phyloP scores from a whole-genome alignment of 2,329 filamentous ascomycete genomes.

The Colletotrichum coccodes region DNA sequence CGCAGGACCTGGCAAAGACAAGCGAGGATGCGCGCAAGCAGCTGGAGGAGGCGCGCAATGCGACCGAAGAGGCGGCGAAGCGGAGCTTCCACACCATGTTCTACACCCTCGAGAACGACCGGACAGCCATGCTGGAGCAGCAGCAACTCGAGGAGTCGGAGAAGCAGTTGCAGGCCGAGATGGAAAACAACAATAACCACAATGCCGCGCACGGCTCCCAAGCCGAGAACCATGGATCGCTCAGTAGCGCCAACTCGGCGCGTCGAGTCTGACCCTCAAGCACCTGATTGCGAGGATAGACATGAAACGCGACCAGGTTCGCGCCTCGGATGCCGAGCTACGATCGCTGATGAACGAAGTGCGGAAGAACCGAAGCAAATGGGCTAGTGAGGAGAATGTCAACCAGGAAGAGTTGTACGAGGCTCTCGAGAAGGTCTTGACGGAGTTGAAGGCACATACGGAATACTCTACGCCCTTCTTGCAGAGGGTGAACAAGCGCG shows the following conservation, averaged over 20 bases:
- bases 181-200: slow-evolving; percentile 73
- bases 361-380: slow-evolving; percentile 97
- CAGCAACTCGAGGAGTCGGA: slow-evolving; percentile 97
- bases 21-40: slow-evolving; percentile 93
- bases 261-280: slow-evolving; percentile 94
- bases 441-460: slow-evolving; percentile 95
- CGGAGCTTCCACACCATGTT: slow-evolving; percentile 93
- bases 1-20: slow-evolving; percentile 70
- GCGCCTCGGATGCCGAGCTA: slow-evolving; percentile 91
- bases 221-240: slow-evolving; percentile 80
- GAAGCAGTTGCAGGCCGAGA: slow-evolving; percentile 94
- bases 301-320: slow-evolving; percentile 87
- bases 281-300: slow-evolving; percentile 97
- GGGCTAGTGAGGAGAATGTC: slow-evolving; percentile 97
- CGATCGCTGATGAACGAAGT: slow-evolving; percentile 96
- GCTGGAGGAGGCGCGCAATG: slow-evolving; percentile 90
- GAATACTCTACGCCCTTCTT: slow-evolving; percentile 98
- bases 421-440: slow-evolving; percentile 94
- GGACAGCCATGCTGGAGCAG: slow-evolving; percentile 96
- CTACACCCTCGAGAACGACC: slow-evolving; percentile 94
- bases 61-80: slow-evolving; percentile 89
- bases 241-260: slow-evolving; percentile 96
- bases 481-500: slow-evolving; percentile 93
- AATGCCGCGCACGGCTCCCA: slow-evolving; percentile 60
- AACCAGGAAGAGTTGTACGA: slow-evolving; percentile 98